Conservation (phyloP, 129 eudicot species). For the Tagetes patula region DNA sequence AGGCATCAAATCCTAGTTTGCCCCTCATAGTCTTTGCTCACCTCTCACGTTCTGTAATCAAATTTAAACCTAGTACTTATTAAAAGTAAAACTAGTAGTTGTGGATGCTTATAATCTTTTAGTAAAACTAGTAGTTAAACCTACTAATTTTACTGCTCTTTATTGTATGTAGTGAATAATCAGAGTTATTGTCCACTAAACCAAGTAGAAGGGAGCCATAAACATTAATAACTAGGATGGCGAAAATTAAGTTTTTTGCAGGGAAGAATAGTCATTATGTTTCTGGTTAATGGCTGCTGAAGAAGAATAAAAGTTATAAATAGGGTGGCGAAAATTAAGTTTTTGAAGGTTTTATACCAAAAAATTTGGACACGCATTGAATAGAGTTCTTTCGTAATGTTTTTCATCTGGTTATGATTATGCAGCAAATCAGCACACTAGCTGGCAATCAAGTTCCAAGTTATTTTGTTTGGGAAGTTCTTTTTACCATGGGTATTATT, state of each 20-base stretch:
- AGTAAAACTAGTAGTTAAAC: background rate
- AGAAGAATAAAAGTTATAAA: background rate
- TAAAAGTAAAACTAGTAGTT: background rate
- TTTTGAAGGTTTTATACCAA: background rate
- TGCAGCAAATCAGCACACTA: slow-evolving; percentile 87
- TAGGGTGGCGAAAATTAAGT: background rate
- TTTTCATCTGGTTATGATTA: slow-evolving; percentile 20
- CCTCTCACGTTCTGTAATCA: too few relatives aligned
- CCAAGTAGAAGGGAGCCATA: background rate
- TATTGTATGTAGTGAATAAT: too few relatives aligned
- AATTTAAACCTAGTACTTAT: background rate
- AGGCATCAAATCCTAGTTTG: background rate
- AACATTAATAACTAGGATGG: background rate
- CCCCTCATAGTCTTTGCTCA: too few relatives aligned
- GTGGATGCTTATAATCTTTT: background rate
- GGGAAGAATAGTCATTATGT: too few relatives aligned
- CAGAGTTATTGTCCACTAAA: too few relatives aligned
- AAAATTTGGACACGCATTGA: background rate
- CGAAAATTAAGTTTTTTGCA: background rate
- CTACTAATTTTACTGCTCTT: background rate
- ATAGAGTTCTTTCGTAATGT: background rate
- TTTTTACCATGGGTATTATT: slow-evolving; percentile 71
- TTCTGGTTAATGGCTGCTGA: too few relatives aligned
- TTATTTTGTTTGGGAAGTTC: slow-evolving; percentile 76
- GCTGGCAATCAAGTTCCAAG: slow-evolving; percentile 89